Evolutionary conservation across 2,329 filamentous ascomycete genomes (phyloP).

Genomic region (Aspergillus pseudoglaucus): DNA sequence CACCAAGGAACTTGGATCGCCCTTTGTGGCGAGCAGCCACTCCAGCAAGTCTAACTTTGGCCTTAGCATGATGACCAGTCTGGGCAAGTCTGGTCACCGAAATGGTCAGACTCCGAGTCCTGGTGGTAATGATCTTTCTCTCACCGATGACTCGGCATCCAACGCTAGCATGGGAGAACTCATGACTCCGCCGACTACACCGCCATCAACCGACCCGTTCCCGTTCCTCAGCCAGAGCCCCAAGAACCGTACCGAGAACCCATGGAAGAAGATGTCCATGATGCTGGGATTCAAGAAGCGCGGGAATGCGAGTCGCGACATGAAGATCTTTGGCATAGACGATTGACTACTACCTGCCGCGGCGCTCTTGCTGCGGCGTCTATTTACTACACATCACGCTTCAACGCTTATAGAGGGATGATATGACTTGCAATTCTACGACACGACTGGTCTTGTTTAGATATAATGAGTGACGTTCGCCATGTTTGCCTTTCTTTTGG

Average conservation of each 20-base stretch:
- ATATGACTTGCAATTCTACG: conserved; percentile 11
- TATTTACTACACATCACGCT: background rate
- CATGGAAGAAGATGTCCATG: conserved; percentile 49
- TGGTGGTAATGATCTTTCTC: conserved; percentile 32
- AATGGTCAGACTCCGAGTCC: conserved; percentile 30
- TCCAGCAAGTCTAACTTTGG: conserved; percentile 26
- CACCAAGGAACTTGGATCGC: conserved; percentile 22
- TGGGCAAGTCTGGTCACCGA: conserved; percentile 30
- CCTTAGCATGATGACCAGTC: conserved; percentile 24
- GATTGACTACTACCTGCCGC: conserved; percentile 10
- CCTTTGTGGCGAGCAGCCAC: conserved; percentile 17
- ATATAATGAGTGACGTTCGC: conserved; percentile 1
- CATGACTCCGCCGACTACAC: conserved; percentile 48
- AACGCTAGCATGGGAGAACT: conserved; percentile 37
- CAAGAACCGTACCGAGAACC: conserved; percentile 40
- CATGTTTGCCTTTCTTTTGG: conserved; percentile 6
- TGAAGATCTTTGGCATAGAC: conserved; percentile 19
- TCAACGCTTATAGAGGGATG: conserved; percentile 10
- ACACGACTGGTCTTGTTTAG: conserved; percentile 6
- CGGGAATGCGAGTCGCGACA: conserved; percentile 16
- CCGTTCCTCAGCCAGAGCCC: conserved; percentile 28
- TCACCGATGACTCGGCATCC: conserved; percentile 44
- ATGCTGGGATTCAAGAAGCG: conserved; percentile 42
- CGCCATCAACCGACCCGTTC: conserved; percentile 40
- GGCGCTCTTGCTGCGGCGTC: background rate